Evolutionary conservation across 768 basidiomycete genomes (phyloP).

Genomic region (Lactarius hatsudake): DNA sequence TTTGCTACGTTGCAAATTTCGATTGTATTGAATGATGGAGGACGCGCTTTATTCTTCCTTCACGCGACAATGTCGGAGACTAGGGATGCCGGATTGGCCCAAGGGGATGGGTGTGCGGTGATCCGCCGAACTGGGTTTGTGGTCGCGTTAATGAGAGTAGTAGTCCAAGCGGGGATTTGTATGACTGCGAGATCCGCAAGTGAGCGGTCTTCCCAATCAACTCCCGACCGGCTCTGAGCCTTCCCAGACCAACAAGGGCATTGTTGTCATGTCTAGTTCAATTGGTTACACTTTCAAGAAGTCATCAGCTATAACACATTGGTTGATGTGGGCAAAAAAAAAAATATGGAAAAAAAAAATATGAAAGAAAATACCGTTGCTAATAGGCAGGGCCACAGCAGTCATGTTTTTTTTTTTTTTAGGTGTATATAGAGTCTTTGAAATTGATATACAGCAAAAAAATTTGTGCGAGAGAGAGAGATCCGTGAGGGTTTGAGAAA

Average conservation of each 20-base stretch:
- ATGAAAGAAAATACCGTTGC: not conserved
- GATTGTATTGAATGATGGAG: not conserved
- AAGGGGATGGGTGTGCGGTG: not conserved
- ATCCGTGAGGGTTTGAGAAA: conserved; percentile 14
- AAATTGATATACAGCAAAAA: conserved; percentile 24
- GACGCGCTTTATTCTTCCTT: too few species aligned
- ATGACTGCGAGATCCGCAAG: too few species aligned
- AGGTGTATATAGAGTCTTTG: not conserved
- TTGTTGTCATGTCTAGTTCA: not conserved
- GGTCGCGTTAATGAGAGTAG: too few species aligned
- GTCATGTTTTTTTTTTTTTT: not conserved
- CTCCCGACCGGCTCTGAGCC: too few species aligned
- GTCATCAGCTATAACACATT: conserved; percentile 11
- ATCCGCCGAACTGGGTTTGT: not conserved
- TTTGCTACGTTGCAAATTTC: too few species aligned
- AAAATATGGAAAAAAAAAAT: not conserved
- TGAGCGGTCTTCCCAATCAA: not conserved
- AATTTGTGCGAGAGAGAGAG: conserved; percentile 7
- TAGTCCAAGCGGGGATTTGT: too few species aligned
- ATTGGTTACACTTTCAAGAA: conserved; percentile 13
- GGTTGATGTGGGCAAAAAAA: not conserved
- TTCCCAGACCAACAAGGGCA: too few species aligned
- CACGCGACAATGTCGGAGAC: not conserved
- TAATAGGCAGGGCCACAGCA: not conserved
- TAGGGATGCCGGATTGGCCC: not conserved